Evolutionary conservation across 331 rosid genomes (phyloP).

Genomic region (Saraca asoca): DNA sequence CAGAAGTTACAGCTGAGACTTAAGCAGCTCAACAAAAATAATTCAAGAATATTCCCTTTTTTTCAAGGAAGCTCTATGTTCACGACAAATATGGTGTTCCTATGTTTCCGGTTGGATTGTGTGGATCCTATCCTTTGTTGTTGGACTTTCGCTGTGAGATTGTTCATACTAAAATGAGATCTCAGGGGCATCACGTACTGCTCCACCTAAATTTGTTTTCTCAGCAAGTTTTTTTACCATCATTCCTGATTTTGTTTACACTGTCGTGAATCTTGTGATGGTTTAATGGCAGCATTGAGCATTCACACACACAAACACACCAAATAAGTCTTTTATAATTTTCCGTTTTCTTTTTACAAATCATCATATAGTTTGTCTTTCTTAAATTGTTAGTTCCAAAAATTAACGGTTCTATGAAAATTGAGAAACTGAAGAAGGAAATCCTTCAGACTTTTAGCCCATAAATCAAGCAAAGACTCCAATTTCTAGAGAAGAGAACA

Average conservation of each 20-base stretch:
- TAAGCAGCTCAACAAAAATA: slow-evolving; percentile 28
- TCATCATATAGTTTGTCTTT: no score
- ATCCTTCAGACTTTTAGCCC: slow-evolving; percentile 39
- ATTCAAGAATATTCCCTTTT: slow-evolving; percentile 10
- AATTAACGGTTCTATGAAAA: slow-evolving; percentile 28
- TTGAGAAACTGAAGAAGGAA: slow-evolving; percentile 6
- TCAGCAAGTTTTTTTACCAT: no score
- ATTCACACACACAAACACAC: no score
- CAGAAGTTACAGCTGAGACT: slow-evolving; percentile 51
- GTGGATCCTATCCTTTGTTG: slow-evolving; percentile 49
- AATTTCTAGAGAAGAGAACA: no score
- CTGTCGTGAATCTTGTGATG: no score
- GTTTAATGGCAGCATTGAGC: no score
- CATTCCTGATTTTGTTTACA: no score
- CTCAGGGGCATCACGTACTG: slow-evolving; percentile 45
- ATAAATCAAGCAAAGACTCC: no score
- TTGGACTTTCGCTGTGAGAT: slow-evolving; percentile 44
- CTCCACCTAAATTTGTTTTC: no score
- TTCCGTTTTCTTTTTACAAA: no score
- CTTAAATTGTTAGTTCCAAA: no score
- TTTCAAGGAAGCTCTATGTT: slow-evolving; percentile 45
- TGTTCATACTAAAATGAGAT: slow-evolving; percentile 47
- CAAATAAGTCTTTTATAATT: no score
- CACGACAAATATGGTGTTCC: slow-evolving; percentile 41
- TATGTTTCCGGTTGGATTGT: slow-evolving; percentile 42